Percentiles rank a stretch among this genome's conserved stretches.
Evolutionary conservation across 257 asterid genomes (phyloP).

Genomic region (Przewalskia tangutica): DNA sequence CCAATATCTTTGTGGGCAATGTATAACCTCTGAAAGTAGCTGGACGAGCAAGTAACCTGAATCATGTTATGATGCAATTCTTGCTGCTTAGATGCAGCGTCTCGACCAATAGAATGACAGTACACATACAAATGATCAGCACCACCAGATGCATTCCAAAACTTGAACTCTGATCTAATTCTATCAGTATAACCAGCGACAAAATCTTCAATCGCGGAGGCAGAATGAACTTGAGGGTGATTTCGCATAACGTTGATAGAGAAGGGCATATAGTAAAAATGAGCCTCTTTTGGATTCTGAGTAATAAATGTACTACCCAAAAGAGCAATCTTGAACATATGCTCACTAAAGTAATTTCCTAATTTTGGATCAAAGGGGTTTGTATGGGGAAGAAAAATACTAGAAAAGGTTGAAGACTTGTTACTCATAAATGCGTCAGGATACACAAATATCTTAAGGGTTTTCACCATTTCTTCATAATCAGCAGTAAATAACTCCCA

Average conservation of each 20-base stretch:
- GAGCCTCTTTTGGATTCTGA: conserved; percentile 36
- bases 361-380: conserved; percentile 41
- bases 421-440: conserved; percentile 28
- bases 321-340: conserved; percentile 68
- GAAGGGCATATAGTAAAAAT: conserved; percentile 69
- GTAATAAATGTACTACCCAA: conserved; percentile 41
- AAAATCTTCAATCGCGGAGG: conserved; percentile 40
- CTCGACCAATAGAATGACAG: conserved; percentile 68
- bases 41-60: conserved; percentile 65
- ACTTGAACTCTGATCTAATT: conserved; percentile 35
- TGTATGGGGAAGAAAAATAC: conserved; percentile 45
- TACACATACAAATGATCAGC: conserved; percentile 66
- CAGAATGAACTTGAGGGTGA: conserved; percentile 45
- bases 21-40: conserved; percentile 70
- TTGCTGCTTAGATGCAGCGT: conserved; percentile 49
- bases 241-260: conserved; percentile 69
- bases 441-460: conserved; percentile 49
- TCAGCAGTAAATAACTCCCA: conserved; percentile 51
- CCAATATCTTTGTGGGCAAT: conserved; percentile 58
- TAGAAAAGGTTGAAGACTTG: conserved; percentile 26
- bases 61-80: conserved; percentile 47
- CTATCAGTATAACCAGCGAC: conserved; percentile 41
- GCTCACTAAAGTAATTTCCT: conserved; percentile 82
- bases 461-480: conserved; percentile 44
- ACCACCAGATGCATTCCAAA: conserved; percentile 74